phyloP scores from a whole-genome alignment of 352 stramenopile genomes.

The Globisporangium yorkense region DNA sequence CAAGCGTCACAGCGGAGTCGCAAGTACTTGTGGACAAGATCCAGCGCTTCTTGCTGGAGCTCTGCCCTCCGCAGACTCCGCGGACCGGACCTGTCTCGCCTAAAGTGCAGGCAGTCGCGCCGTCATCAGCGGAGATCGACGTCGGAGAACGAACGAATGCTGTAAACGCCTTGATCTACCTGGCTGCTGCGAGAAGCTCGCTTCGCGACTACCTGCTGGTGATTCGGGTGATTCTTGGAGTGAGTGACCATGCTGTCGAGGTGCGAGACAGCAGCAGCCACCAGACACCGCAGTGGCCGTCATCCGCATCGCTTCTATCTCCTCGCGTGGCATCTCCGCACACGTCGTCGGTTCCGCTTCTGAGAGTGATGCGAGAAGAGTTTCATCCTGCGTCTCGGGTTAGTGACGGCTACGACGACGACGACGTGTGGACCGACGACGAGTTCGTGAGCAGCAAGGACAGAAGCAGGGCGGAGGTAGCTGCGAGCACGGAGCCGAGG shows the following conservation, averaged over 20 bases:
- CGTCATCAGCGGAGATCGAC: constrained; percentile 21
- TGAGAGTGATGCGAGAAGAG: constrained; percentile 9
- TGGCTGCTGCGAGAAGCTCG: constrained; percentile 45
- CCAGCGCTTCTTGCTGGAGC: constrained; percentile 39
- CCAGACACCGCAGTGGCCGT: not conserved
- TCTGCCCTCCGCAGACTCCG: constrained; percentile 20
- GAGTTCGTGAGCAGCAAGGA: not conserved
- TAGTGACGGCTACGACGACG: not conserved
- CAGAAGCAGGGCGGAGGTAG: not conserved
- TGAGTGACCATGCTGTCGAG: constrained; percentile 12
- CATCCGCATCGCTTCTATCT: constrained; percentile 10
- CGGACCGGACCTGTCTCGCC: constrained; percentile 19
- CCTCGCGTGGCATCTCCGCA: constrained; percentile 16
- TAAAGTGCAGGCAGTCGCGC: constrained; percentile 24
- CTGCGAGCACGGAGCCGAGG: not conserved
- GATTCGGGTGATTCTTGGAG: constrained; percentile 46
- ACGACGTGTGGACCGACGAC: not conserved
- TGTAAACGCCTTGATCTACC: constrained; percentile 43
- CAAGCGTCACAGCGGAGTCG: constrained; percentile 8
- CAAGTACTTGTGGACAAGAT: constrained; percentile 27
- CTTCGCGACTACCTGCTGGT: constrained; percentile 52
- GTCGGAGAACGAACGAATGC: constrained; percentile 37
- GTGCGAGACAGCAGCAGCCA: constrained; percentile 19
- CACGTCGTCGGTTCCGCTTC: constrained; percentile 22
- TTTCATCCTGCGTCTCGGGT: not conserved